phyloP scores from a whole-genome alignment of 2,329 filamentous ascomycete genomes.

The Stenocarpella maydis region DNA sequence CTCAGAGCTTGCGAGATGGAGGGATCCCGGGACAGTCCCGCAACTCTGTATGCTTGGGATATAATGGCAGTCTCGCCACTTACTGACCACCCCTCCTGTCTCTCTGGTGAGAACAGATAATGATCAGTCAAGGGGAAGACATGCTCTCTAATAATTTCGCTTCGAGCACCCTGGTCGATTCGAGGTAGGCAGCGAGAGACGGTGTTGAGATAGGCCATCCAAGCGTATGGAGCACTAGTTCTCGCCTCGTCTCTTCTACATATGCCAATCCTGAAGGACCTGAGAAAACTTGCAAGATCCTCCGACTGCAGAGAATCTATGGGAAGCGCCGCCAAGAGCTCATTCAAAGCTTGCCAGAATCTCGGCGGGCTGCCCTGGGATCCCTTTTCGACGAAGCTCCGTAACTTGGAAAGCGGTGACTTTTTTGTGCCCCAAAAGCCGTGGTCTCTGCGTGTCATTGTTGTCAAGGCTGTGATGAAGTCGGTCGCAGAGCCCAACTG shows the following conservation, averaged over 20 bases:
- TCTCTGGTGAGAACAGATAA: constrained; percentile 55
- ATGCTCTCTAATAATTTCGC: constrained; percentile 55
- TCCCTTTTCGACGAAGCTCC: constrained; percentile 80
- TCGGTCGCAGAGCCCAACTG: constrained; percentile 80
- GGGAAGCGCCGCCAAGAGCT: constrained; percentile 69
- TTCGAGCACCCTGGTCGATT: constrained; percentile 54
- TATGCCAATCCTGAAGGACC: constrained; percentile 75
- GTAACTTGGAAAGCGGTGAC: constrained; percentile 64
- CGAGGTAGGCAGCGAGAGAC: constrained; percentile 61
- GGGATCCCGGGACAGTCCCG: constrained; percentile 50
- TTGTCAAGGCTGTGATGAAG: constrained; percentile 71
- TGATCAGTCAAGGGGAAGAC: constrained; percentile 64
- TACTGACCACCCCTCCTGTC: constrained; percentile 49
- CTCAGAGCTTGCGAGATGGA: constrained; percentile 58
- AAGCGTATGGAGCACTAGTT: constrained; percentile 72
- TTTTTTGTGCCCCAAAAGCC: constrained; percentile 79
- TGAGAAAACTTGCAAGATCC: constrained; percentile 68
- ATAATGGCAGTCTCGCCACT: constrained; percentile 49
- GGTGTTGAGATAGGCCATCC: constrained; percentile 76
- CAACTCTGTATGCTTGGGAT: constrained; percentile 57
- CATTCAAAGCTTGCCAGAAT: constrained; percentile 77
- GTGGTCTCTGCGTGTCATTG: constrained; percentile 70
- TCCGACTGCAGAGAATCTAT: constrained; percentile 52
- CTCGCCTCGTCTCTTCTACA: constrained; percentile 77
- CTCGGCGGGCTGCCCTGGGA: constrained; percentile 77